These are phyloP conservation scores for Eremochloa ophiuroides DNA, from an alignment of 176 grass and related monocot genomes.

Conservation along the genomic window DNA sequence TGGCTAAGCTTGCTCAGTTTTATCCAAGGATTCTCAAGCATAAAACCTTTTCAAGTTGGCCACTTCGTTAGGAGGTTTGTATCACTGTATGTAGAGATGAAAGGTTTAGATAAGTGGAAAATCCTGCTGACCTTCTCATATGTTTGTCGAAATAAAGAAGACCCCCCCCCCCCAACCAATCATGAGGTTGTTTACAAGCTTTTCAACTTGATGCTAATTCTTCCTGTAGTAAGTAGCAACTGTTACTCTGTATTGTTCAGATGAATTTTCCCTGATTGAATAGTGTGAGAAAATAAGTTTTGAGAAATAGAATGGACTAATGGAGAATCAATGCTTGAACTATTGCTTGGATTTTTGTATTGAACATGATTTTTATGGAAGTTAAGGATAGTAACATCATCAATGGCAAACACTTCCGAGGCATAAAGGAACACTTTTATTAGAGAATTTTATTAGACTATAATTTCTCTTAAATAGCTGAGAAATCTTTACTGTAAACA, in stretches of 20 bases:
- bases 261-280: background rate
- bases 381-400: background rate
- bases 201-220: background rate
- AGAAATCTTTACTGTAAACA: background rate
- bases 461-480: background rate
- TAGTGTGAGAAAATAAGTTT: background rate
- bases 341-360: background rate
- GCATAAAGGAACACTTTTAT: background rate
- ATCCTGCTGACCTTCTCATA: background rate
- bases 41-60: background rate
- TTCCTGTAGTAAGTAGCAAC: background rate
- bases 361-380: background rate
- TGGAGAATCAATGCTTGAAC: background rate
- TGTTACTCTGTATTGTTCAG: background rate
- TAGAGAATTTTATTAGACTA: background rate
- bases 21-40: background rate
- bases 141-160: background rate
- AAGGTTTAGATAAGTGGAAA: background rate
- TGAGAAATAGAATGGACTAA: background rate
- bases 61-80: background rate
- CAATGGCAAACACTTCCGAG: background rate
- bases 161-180: too few relatives aligned
- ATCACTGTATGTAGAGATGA: background rate
- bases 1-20: background rate
- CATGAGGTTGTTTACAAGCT: background rate